A percentile compares a stretch with the other conserved stretches of the same genome.
Conservation (phyloP, 768 basidiomycete species). For the Leccinum ochraceum region DNA sequence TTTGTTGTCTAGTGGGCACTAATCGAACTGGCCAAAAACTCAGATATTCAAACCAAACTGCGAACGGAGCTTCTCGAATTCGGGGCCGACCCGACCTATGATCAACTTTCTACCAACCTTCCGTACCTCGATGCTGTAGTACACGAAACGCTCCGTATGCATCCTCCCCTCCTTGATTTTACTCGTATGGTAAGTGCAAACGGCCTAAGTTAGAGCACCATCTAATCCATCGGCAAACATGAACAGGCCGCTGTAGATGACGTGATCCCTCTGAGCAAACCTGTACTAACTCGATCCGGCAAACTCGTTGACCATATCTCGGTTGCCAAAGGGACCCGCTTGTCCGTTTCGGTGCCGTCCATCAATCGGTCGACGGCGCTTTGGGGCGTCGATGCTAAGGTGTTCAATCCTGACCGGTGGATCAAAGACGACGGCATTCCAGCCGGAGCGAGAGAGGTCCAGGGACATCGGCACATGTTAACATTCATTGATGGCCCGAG, state of each 20-base stretch:
- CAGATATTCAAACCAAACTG: slow-evolving; percentile 46
- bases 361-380: slow-evolving; percentile 53
- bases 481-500: slow-evolving; percentile 55
- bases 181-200: slow-evolving; percentile 13
- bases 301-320: slow-evolving; percentile 39
- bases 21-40: slow-evolving; percentile 51
- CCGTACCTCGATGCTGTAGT: slow-evolving; percentile 58
- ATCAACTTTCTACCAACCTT: slow-evolving; percentile 49
- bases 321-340: slow-evolving; percentile 47
- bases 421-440: slow-evolving; percentile 36
- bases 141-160: slow-evolving; percentile 46
- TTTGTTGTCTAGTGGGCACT: slow-evolving; percentile 45
- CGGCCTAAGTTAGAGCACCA: not conserved
- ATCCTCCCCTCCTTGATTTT: slow-evolving; percentile 39
- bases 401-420: slow-evolving; percentile 69
- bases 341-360: slow-evolving; percentile 44
- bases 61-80: slow-evolving; percentile 51
- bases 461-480: slow-evolving; percentile 51
- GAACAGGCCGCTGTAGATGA: slow-evolving; percentile 53
- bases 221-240: not conserved
- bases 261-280: slow-evolving; percentile 55
- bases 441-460: slow-evolving; percentile 41
- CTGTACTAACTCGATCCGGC: slow-evolving; percentile 46
- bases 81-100: slow-evolving; percentile 50
- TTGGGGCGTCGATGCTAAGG: slow-evolving; percentile 62